A percentile compares a stretch with the other conserved stretches of the same genome.
phyloP scores from a whole-genome alignment of 1,139 yeast genomes.

The Suhomyces anneliseae region DNA sequence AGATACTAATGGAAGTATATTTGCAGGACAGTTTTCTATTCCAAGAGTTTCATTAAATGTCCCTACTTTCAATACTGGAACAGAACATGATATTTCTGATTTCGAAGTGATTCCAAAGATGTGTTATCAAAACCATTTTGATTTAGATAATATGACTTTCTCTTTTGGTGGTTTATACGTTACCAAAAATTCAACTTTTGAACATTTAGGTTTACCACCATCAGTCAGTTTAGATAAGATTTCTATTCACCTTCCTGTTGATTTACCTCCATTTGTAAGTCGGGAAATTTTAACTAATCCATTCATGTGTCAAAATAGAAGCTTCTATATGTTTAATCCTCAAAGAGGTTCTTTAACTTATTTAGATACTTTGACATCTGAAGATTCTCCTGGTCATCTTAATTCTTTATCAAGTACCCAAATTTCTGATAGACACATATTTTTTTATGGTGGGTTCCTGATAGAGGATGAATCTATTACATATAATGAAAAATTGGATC shows the following conservation, averaged over 20 bases:
- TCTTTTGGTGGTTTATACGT: constrained; percentile 41
- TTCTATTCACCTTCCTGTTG: constrained; percentile 41
- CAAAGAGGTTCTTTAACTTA: constrained; percentile 34
- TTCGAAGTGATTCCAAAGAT: constrained; percentile 25
- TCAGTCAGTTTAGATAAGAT: constrained; percentile 31
- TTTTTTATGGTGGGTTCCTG: constrained; percentile 45
- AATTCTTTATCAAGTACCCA: constrained; percentile 30
- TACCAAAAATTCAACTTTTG: constrained; percentile 22
- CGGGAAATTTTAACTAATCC: constrained; percentile 38
- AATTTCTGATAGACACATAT: constrained; percentile 37
- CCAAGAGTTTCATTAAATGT: constrained; percentile 31
- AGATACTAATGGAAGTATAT: constrained; percentile 22
- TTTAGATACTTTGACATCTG: constrained; percentile 26
- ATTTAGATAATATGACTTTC: constrained; percentile 33
- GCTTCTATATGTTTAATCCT: constrained; percentile 33
- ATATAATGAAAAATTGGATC: constrained; percentile 24
- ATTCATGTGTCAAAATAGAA: constrained; percentile 29
- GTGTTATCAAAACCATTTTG: constrained; percentile 37
- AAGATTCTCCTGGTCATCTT: constrained; percentile 30
- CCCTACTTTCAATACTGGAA: constrained; percentile 14
- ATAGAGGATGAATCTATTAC: constrained; percentile 25
- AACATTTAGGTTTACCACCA: constrained; percentile 37
- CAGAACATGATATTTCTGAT: not conserved
- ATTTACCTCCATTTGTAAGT: constrained; percentile 43
- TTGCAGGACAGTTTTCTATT: constrained; percentile 32